Evolutionary conservation across 2,329 filamentous ascomycete genomes (phyloP).

Genomic region (Colletotrichum gigasporum): DNA sequence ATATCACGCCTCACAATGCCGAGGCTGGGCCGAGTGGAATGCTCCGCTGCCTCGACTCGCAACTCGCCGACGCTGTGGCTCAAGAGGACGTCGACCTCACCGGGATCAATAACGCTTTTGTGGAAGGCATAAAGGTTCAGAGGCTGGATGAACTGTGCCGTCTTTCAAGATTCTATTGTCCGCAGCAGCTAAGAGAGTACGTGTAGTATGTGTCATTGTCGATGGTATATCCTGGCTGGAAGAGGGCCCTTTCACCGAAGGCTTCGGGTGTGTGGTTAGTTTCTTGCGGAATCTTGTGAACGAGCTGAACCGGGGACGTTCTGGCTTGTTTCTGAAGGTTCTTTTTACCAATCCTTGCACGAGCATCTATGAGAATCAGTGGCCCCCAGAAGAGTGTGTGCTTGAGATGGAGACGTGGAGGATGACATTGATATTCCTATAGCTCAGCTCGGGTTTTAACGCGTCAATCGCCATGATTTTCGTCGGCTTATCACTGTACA

Average conservation of each 20-base stretch:
- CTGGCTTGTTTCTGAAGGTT: neutral
- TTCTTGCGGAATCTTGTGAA: neutral
- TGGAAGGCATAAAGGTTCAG: slow-evolving; percentile 5
- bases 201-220: neutral
- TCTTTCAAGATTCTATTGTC: neutral
- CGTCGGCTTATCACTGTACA: too few relatives aligned
- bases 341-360: neutral
- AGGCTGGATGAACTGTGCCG: neutral
- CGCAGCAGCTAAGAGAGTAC: neutral
- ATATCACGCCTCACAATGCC: neutral
- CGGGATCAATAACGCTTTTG: neutral
- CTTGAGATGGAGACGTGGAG: slow-evolving; percentile 20
- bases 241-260: neutral
- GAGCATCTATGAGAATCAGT: neutral
- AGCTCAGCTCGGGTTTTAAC: too few relatives aligned
- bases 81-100: slow-evolving; percentile 8
- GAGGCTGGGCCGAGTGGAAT: neutral
- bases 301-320: neutral
- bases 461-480: too few relatives aligned
- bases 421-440: neutral
- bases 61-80: neutral
- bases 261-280: neutral
- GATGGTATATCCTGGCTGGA: slow-evolving; percentile 6
- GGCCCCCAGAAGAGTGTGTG: neutral
- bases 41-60: neutral